phyloP scores from a whole-genome alignment of 2,329 filamentous ascomycete genomes.

The Hypoxylon sp. region DNA sequence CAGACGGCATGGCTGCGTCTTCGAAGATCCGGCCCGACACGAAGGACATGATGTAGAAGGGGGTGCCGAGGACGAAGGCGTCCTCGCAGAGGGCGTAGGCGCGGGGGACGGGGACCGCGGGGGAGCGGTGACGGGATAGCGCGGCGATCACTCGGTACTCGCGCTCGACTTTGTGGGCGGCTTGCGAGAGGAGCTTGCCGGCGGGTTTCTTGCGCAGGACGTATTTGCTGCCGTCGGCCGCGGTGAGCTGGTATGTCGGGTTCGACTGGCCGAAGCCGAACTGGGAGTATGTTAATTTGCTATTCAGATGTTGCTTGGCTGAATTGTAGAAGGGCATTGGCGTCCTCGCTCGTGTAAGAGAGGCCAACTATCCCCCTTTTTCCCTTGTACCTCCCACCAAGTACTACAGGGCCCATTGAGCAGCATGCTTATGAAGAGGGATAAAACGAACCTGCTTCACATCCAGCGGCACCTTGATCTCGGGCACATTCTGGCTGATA shows the following conservation, averaged over 20 bases:
- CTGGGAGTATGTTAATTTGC: conserved; percentile 58
- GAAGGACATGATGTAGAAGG: conserved; percentile 98
- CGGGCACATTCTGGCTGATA: conserved; percentile 80
- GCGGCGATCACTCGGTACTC: conserved; percentile 93
- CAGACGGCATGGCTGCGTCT: conserved; percentile 78
- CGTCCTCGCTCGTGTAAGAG: too few species aligned
- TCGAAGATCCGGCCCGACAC: conserved; percentile 94
- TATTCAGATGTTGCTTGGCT: neutral
- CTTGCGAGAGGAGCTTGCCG: conserved; percentile 91
- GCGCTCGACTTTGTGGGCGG: conserved; percentile 95
- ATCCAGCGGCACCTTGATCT: conserved; percentile 84
- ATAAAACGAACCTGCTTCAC: conserved; percentile 80
- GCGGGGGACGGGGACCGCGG: conserved; percentile 81
- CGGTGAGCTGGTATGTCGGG: conserved; percentile 92
- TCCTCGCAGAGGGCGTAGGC: conserved; percentile 90
- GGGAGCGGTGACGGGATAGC: conserved; percentile 56
- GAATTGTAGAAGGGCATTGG: too few species aligned
- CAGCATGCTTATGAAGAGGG: neutral
- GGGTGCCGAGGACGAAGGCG: conserved; percentile 80
- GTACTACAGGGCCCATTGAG: too few species aligned
- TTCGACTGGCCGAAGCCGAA: conserved; percentile 98
- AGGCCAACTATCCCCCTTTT: too few species aligned
- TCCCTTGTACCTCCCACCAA: neutral
- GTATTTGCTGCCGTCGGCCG: conserved; percentile 75
- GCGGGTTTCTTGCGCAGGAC: conserved; percentile 98